Evolutionary conservation across 2,329 filamentous ascomycete species (phyloP).

Genomic region (Fusarium sp.): DNA sequence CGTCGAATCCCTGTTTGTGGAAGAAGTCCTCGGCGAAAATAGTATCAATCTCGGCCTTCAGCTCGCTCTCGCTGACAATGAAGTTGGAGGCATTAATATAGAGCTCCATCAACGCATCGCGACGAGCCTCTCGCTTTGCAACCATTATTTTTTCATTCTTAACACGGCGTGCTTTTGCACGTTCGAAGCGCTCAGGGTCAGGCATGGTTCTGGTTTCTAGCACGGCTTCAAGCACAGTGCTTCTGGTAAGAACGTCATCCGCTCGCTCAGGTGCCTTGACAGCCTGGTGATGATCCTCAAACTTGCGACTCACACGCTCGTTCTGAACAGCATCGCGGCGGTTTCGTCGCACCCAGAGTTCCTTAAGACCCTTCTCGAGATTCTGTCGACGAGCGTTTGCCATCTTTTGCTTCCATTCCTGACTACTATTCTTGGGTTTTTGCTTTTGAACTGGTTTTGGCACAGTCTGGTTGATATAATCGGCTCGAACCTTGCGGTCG

Average conservation of each 20-base stretch:
- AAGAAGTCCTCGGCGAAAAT: conserved; percentile 78
- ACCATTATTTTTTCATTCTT: conserved; percentile 57
- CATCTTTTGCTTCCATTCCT: conserved; percentile 78
- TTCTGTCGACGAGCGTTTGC: conserved; percentile 78
- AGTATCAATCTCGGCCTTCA: conserved; percentile 78
- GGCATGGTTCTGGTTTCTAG: conserved; percentile 64
- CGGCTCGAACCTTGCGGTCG: conserved; percentile 69
- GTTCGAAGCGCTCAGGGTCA: conserved; percentile 72
- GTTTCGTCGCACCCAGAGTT: conserved; percentile 76
- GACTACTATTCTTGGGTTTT: conserved; percentile 53
- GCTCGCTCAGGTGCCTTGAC: conserved; percentile 75
- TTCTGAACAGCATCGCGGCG: conserved; percentile 53
- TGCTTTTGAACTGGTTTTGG: conserved; percentile 62
- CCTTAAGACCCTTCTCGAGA: conserved; percentile 75
- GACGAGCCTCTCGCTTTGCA: conserved; percentile 68
- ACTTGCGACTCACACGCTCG: conserved; percentile 59
- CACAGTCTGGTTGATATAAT: conserved; percentile 72
- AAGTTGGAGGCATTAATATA: conserved; percentile 91
- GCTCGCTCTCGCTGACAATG: conserved; percentile 83
- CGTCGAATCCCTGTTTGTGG: conserved; percentile 52
- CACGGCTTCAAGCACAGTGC: conserved; percentile 68
- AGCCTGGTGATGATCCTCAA: conserved; percentile 60
- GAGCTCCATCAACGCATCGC: conserved; percentile 82
- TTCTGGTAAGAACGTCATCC: conserved; percentile 81
- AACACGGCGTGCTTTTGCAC: conserved; percentile 61